These are phyloP conservation scores for Dendrothele bispora DNA, from an alignment of 768 basidiomycete genomes.

Conservation along the genomic window DNA sequence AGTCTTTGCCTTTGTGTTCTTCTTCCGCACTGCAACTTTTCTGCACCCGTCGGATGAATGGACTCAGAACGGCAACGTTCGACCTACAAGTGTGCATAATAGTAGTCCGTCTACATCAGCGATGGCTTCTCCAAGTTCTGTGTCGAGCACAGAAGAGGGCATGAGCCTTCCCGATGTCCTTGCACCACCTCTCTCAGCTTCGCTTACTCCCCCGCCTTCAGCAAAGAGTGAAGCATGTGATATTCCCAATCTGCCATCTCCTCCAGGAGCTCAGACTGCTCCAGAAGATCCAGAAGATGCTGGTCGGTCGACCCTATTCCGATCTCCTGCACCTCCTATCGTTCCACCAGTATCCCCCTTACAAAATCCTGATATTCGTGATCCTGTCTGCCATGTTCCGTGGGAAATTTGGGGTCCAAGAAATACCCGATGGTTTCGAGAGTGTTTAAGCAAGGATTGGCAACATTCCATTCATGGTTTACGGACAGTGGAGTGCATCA, in stretches of 20 bases:
- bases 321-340: constrained; percentile 6
- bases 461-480: constrained; percentile 54
- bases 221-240: background rate
- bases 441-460: constrained; percentile 51
- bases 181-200: too few species aligned
- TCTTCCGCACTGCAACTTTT: constrained; percentile 44
- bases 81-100: too few species aligned
- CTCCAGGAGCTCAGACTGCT: too few species aligned
- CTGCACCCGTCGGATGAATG: constrained; percentile 22
- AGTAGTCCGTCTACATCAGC: background rate
- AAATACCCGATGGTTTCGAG: constrained; percentile 55
- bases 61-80: too few species aligned
- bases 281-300: too few species aligned
- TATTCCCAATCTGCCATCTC: background rate
- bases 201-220: background rate
- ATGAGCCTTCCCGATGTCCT: background rate
- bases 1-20: constrained; percentile 50
- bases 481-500: constrained; percentile 49
- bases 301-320: constrained; percentile 3
- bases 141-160: background rate
- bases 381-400: constrained; percentile 25
- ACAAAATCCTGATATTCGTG: constrained; percentile 17
- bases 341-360: constrained; percentile 12
- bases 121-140: too few species aligned
- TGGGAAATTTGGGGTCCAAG: constrained; percentile 54